Base-by-base conservation (phyloP, 2,329 filamentous ascomycete species). In the Trichoderma koningiopsis region DNA sequence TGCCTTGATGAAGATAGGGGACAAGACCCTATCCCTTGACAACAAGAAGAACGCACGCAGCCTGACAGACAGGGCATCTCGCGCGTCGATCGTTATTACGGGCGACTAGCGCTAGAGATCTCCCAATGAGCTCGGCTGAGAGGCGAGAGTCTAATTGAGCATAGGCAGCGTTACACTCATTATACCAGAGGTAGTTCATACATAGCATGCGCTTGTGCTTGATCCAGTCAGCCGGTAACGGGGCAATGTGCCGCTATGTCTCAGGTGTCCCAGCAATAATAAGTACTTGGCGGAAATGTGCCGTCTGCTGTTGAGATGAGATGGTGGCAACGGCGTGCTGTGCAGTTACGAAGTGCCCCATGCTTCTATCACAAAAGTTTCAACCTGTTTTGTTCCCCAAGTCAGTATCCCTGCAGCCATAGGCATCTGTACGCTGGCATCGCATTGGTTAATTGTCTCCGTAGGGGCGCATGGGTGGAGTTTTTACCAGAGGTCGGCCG, bases 61-160 rank as follows among this genome's bases (percentile, higher is more conserved):
- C 55, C 40, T 58, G 63, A 61, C 57, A 49, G 68, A 52, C 63
- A 67, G 66, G 60, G 65, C 40, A 60, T 65, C 47, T 69, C 35
- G 53, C 53, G 49, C 58, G 65, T 66, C 69, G 69, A 70, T 70
- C 69, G 69, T 69, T 60, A 68, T 69, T 63, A 68, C 57, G 56
- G 65, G 40, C 63, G 52, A 58, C 65, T 68, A 60, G 65, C 61
- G 65, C 53, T 70, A 35, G 31, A 56, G 57, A 70, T 70, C 57
- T 59, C 52, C 57, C 62, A 57, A 43, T 68, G 63, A 57, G 62
- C 68, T 70, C 57, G 59, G 63, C 57, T 40, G 53, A 35, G 49
- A 64, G 69, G 64, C 58, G 59, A 70, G 69, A 70, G 64, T 66
- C 61, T 59, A 65, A 69, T 66, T 37, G 68, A 55, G 68, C 57